These are phyloP conservation scores for Podosphaera xanthii DNA, from an alignment of 2,329 filamentous ascomycete genomes.

Conservation along the genomic window DNA sequence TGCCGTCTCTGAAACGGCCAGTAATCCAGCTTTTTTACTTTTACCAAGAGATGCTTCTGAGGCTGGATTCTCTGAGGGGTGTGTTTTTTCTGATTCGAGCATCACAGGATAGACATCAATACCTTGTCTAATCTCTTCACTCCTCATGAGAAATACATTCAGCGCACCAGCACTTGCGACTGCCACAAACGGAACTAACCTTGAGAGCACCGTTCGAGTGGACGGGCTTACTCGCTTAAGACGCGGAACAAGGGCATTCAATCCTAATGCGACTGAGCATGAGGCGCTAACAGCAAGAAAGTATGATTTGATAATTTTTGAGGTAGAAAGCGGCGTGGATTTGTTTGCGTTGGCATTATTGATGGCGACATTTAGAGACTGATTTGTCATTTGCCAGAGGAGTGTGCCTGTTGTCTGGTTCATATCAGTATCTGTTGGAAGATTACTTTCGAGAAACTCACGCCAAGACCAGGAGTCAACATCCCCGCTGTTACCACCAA, in stretches of 20 bases:
- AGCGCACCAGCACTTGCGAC: constrained; percentile 77
- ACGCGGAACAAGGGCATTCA: constrained; percentile 74
- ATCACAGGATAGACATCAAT: constrained; percentile 82
- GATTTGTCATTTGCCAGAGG: constrained; percentile 87
- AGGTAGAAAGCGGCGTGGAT: constrained; percentile 63
- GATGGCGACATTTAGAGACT: constrained; percentile 94
- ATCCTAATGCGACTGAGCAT: constrained; percentile 76
- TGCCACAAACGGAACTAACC: constrained; percentile 89
- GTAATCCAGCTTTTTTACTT: constrained; percentile 63
- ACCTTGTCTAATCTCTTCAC: constrained; percentile 78
- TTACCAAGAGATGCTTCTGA: constrained; percentile 57
- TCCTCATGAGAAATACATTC: constrained; percentile 94
- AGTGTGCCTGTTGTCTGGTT: constrained; percentile 56
- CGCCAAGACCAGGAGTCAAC: constrained; percentile 70
- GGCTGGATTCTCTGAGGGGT: not conserved
- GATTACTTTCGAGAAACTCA: constrained; percentile 19
- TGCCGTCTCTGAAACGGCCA: constrained; percentile 86
- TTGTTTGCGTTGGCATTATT: constrained; percentile 98
- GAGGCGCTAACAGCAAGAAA: constrained; percentile 77
- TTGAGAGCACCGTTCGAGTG: constrained; percentile 51
- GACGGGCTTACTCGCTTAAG: constrained; percentile 54
- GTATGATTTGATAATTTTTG: constrained; percentile 73
- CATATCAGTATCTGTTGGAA: constrained; percentile 2
- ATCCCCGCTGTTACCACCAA: constrained; percentile 88
- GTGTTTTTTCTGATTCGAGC: constrained; percentile 24